Conservation (phyloP, 345 rosid species). For the Camelina hispida region DNA sequence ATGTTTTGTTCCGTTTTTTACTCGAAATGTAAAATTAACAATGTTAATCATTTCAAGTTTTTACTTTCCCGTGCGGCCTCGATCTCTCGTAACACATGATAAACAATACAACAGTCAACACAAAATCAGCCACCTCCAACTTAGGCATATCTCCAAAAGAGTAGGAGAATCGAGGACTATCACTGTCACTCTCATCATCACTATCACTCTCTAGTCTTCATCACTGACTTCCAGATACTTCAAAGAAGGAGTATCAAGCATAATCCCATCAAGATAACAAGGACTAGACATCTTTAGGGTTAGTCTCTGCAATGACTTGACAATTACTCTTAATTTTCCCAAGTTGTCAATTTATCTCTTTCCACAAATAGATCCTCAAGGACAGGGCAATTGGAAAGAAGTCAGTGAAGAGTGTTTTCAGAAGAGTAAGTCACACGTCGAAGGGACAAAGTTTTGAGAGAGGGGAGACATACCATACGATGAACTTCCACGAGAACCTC, state of each 20-base stretch:
- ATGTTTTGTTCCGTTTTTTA: too few relatives aligned
- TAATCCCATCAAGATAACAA: neutral
- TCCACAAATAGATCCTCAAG: conserved; percentile 16
- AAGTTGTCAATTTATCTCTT: neutral
- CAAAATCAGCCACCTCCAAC: conserved; percentile 9
- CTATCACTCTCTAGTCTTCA: neutral
- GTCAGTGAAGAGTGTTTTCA: neutral
- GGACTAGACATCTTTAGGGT: neutral
- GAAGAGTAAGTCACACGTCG: neutral
- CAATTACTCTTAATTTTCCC: neutral
- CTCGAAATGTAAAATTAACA: too few relatives aligned
- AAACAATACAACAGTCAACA: too few relatives aligned
- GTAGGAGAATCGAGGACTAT: neutral
- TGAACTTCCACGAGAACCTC: neutral
- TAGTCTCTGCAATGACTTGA: conserved; percentile 10
- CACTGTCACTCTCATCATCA: neutral
- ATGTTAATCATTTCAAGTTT: too few relatives aligned
- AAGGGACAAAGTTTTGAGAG: neutral
- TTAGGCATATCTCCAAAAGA: neutral
- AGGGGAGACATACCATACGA: conserved; percentile 7
- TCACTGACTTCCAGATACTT: conserved; percentile 4
- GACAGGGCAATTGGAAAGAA: conserved; percentile 12
- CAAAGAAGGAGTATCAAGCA: neutral
- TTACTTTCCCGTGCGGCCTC: too few relatives aligned
- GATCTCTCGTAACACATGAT: too few relatives aligned